phyloP scores from a whole-genome alignment of 352 stramenopile species.

The Pythium dissotocum region DNA sequence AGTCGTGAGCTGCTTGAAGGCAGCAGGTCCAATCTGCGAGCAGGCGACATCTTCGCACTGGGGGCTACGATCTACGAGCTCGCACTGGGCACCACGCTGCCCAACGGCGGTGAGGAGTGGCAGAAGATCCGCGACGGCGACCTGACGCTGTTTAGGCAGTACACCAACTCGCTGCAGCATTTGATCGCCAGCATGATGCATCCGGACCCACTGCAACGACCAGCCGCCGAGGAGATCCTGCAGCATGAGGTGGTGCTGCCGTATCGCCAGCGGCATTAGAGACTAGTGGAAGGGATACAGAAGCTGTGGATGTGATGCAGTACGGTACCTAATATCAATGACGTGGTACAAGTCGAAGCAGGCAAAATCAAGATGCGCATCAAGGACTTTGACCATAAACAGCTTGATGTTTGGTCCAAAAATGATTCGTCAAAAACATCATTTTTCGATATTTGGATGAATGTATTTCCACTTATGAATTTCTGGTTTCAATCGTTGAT shows the following conservation, averaged over 20 bases:
- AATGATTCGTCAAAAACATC: no score
- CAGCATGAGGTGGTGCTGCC: slow-evolving; percentile 81
- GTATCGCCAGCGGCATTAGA: slow-evolving; percentile 33
- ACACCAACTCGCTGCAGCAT: slow-evolving; percentile 87
- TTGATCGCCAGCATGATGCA: slow-evolving; percentile 88
- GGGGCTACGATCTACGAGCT: slow-evolving; percentile 86
- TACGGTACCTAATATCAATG: no score
- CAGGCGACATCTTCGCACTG: slow-evolving; percentile 84
- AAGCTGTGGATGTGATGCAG: no score
- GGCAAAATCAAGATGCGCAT: no score
- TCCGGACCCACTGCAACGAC: slow-evolving; percentile 77
- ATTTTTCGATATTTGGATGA: no score
- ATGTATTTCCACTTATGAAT: no score
- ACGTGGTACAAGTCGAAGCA: no score
- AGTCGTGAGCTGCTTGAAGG: slow-evolving; percentile 82
- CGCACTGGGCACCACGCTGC: slow-evolving; percentile 63
- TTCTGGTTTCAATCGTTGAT: no score
- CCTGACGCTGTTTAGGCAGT: slow-evolving; percentile 81
- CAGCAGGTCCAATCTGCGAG: slow-evolving; percentile 70
- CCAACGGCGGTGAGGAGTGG: slow-evolving; percentile 78
- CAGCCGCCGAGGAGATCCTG: slow-evolving; percentile 80
- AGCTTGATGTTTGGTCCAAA: no score
- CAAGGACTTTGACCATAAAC: no score
- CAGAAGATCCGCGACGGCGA: slow-evolving; percentile 87
- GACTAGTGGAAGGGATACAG: no score